phyloP scores from a whole-genome alignment of 2,329 filamentous ascomycete genomes.

The Alternaria ethzedia region DNA sequence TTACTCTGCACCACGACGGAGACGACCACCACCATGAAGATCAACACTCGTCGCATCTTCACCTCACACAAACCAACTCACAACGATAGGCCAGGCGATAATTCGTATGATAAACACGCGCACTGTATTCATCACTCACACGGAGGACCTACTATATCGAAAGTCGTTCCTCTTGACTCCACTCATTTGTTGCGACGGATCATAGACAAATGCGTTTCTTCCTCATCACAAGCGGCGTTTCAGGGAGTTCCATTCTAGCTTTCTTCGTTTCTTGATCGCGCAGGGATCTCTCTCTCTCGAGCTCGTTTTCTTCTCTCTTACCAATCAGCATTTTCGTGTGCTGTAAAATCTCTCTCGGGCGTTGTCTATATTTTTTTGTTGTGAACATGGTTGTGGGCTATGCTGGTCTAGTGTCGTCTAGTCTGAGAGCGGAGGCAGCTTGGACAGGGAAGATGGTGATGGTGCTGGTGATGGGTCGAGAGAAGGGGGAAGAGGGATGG shows the following conservation, averaged over 20 bases:
- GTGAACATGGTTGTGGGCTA: constrained; percentile 9
- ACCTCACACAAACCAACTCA: constrained; percentile 29
- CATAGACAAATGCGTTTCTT: constrained; percentile 23
- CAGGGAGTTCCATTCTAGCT: constrained; percentile 5
- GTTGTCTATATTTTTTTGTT: constrained; percentile 13
- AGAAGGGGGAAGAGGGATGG: not conserved
- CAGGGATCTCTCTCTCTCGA: not conserved
- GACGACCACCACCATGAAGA: constrained; percentile 66
- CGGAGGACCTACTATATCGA: constrained; percentile 27
- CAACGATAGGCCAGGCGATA: constrained; percentile 23
- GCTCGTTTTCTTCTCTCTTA: not conserved
- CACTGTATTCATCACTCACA: constrained; percentile 2
- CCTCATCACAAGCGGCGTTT: constrained; percentile 31
- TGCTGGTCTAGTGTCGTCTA: not conserved
- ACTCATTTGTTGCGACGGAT: constrained; percentile 34
- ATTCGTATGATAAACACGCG: not conserved
- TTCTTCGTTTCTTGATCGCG: constrained; percentile 9
- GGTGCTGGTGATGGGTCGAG: not conserved
- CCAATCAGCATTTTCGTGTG: constrained; percentile 4
- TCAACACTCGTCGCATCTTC: constrained; percentile 26
- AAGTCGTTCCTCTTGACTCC: constrained; percentile 29
- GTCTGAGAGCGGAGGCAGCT: constrained; percentile 11
- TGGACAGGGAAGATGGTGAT: not conserved
- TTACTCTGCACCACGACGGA: constrained; percentile 94
- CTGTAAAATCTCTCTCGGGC: constrained; percentile 19